These are phyloP conservation scores for Eucalyptus grandis DNA, from an alignment of 345 rosid genomes.

Conservation along the genomic window DNA sequence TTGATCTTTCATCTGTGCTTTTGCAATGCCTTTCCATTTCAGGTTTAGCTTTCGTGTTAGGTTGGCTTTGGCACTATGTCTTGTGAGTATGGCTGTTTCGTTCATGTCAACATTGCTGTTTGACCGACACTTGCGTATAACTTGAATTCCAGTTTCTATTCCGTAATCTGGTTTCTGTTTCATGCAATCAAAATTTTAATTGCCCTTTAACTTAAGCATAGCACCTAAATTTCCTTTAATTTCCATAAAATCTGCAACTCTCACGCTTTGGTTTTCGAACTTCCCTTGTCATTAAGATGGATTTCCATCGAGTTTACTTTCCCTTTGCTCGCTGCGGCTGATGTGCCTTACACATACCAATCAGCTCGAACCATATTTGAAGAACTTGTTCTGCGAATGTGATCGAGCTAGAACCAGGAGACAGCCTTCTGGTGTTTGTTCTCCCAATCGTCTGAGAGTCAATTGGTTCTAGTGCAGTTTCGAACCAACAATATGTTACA, in stretches of 20 bases:
- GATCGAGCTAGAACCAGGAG: background rate
- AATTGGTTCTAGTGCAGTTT: background rate
- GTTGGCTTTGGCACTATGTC: background rate
- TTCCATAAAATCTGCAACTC: background rate
- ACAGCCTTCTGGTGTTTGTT: background rate
- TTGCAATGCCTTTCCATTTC: background rate
- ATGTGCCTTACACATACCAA: background rate
- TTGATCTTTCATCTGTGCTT: background rate
- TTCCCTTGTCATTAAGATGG: background rate
- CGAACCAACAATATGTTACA: background rate
- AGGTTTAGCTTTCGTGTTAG: background rate
- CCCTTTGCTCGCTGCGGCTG: background rate
- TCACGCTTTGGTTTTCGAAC: background rate
- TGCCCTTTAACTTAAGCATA: background rate
- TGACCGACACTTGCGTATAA: background rate
- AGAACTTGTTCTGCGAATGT: background rate
- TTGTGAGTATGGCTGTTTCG: background rate
- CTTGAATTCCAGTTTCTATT: background rate
- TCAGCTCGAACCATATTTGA: background rate
- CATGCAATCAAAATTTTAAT: background rate
- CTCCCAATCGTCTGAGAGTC: background rate
- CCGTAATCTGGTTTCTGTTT: background rate
- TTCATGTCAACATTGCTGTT: background rate
- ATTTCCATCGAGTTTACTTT: background rate
- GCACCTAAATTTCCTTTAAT: background rate